A percentile compares a stretch with the other conserved stretches of the same genome.
Evolutionary conservation across 495 filamentous ascomycete species (phyloP).

Genomic region (Tirmania nivea): DNA sequence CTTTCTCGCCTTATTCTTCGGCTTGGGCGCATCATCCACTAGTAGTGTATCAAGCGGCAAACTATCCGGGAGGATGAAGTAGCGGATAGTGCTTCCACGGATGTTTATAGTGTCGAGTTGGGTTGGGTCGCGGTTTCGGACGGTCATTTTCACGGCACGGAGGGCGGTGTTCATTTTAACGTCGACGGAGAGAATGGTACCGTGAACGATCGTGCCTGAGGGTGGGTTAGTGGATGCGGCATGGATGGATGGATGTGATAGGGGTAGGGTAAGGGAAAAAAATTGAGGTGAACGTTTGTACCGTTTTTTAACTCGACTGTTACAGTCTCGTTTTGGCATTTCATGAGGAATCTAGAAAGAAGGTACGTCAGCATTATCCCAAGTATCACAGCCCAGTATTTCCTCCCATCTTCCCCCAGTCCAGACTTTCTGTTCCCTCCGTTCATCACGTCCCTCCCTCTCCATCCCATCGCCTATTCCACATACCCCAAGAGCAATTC

Average conservation of each 20-base stretch:
- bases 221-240: constrained; percentile 3
- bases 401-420: background rate
- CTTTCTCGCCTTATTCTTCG: constrained; percentile 98
- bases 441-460: background rate
- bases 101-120: constrained; percentile 90
- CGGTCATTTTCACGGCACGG: constrained; percentile 86
- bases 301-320: constrained; percentile 97
- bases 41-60: constrained; percentile 83
- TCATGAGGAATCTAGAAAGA: constrained; percentile 75
- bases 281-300: constrained; percentile 18
- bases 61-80: constrained; percentile 84
- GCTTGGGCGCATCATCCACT: constrained; percentile 89
- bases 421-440: background rate
- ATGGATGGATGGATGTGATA: background rate
- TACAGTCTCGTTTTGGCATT: constrained; percentile 92
- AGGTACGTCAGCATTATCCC: constrained; percentile 20
- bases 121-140: constrained; percentile 63
- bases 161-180: constrained; percentile 94
- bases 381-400: constrained; percentile 1
- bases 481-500: background rate
- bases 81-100: constrained; percentile 77
- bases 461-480: background rate
- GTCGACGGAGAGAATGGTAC: constrained; percentile 83
- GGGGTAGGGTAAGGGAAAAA: background rate
- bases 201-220: constrained; percentile 76